Conservation (phyloP, 2,329 filamentous ascomycete species). For the Aspergillus intermedius region DNA sequence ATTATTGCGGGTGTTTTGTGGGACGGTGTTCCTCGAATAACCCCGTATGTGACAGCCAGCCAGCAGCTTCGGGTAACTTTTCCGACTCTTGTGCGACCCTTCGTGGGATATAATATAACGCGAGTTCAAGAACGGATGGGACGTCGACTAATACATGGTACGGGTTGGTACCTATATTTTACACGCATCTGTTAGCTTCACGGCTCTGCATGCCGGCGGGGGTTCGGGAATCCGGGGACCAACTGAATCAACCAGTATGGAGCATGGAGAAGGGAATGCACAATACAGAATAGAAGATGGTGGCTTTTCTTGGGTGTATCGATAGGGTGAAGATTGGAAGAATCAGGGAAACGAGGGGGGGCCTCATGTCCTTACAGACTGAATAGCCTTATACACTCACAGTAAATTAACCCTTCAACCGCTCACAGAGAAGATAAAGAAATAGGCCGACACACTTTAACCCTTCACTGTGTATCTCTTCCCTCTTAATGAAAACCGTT, state of each 20-base stretch:
- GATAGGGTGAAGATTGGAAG: no score
- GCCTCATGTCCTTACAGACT: no score
- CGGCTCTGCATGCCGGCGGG: neutral
- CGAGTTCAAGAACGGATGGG: neutral
- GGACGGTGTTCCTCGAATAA: neutral
- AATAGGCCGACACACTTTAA: neutral
- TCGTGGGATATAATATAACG: neutral
- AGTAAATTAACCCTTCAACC: no score
- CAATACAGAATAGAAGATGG: neutral
- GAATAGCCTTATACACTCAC: no score
- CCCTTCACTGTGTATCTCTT: no score
- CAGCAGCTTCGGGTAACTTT: neutral
- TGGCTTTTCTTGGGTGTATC: no score
- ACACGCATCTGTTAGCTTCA: neutral
- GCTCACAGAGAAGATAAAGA: neutral
- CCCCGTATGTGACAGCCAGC: neutral
- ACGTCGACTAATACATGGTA: constrained; percentile 6
- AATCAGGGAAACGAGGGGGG: no score
- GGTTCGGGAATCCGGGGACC: neutral
- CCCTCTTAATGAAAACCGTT: neutral
- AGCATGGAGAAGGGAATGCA: neutral
- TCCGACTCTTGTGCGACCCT: neutral
- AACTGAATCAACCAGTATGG: neutral
- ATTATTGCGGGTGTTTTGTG: neutral
- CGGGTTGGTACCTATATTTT: neutral